phyloP scores from a whole-genome alignment of 495 filamentous ascomycete genomes.

The Penicillium longicatenatum region DNA sequence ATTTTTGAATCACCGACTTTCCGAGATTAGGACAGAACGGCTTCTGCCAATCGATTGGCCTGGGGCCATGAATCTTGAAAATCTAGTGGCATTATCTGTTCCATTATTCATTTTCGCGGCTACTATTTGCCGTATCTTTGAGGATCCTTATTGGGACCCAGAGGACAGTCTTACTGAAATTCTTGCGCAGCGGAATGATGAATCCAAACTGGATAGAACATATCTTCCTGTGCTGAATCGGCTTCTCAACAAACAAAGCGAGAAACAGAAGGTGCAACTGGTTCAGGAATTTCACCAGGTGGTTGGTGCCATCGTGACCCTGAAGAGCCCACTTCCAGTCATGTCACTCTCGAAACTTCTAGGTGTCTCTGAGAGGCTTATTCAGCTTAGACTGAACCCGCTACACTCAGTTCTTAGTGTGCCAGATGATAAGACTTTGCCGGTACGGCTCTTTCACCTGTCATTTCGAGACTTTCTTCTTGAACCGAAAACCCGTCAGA shows the following conservation, averaged over 20 bases:
- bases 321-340: constrained; percentile 1
- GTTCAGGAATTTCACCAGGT: background rate
- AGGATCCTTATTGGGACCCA: background rate
- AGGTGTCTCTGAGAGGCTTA: background rate
- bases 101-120: constrained; percentile 5
- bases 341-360: constrained; percentile 9
- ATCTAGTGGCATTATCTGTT: background rate
- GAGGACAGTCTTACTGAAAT: background rate
- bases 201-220: background rate
- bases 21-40: background rate
- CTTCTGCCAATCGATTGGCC: background rate
- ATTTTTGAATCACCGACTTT: background rate
- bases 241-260: background rate
- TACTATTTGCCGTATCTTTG: background rate
- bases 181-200: background rate
- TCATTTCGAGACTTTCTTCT: constrained; percentile 15
- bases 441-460: constrained; percentile 9
- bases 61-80: background rate
- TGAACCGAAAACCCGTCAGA: background rate
- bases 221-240: constrained; percentile 2
- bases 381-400: background rate
- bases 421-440: background rate
- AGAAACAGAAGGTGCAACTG: background rate
- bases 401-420: constrained; percentile 4
- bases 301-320: background rate